Conservation (phyloP, 257 asterid genomes). For the Cruciata laevipes region DNA sequence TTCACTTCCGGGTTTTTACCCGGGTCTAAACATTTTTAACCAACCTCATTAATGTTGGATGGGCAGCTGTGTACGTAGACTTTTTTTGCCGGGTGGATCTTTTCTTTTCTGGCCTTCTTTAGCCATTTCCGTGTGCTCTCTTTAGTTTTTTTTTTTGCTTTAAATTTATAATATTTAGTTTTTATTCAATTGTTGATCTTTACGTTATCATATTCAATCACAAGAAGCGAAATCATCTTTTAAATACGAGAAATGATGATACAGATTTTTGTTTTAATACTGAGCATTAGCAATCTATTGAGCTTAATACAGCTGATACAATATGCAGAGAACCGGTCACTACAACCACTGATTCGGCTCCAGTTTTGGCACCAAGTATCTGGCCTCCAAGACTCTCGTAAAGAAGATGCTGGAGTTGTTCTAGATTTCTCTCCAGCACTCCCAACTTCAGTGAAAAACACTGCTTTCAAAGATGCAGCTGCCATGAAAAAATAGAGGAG, state of each 20-base stretch:
- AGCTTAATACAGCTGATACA: conserved; percentile 58
- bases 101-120: too few relatives aligned
- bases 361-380: conserved; percentile 33
- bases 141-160: too few relatives aligned
- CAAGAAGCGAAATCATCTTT: too few relatives aligned
- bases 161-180: too few relatives aligned
- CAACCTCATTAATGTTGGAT: too few relatives aligned
- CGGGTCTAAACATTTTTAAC: too few relatives aligned
- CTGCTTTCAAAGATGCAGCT: conserved; percentile 64
- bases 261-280: neutral
- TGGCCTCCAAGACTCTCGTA: conserved; percentile 48
- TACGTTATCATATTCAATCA: too few relatives aligned
- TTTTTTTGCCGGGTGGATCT: too few relatives aligned
- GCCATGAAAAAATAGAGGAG: conserved; percentile 10
- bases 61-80: too few relatives aligned
- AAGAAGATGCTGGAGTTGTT: conserved; percentile 46
- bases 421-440: conserved; percentile 73
- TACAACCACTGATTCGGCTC: conserved; percentile 33
- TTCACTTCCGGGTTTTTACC: too few relatives aligned
- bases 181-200: too few relatives aligned
- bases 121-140: too few relatives aligned
- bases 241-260: neutral
- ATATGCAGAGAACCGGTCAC: conserved; percentile 79
- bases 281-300: conserved; percentile 22
- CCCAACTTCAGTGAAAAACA: conserved; percentile 54